Conservation (phyloP, 2,329 filamentous ascomycete genomes). For the Whalleya microplaca region DNA sequence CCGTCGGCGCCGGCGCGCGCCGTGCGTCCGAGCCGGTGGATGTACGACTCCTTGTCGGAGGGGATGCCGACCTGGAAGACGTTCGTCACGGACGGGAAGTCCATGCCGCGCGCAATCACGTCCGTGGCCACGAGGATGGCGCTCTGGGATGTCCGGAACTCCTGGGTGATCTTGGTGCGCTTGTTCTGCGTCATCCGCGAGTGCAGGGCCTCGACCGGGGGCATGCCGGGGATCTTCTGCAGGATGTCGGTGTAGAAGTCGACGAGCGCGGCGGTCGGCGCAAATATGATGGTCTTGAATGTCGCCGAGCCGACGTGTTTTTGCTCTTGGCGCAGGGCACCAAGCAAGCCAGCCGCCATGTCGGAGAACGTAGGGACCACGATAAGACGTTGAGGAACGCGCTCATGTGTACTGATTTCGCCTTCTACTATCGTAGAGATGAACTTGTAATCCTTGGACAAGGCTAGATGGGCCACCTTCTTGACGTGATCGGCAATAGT, state of each 20-base stretch:
- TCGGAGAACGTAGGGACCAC: slow-evolving; percentile 71
- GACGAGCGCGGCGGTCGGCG: slow-evolving; percentile 61
- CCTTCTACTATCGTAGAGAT: slow-evolving; percentile 78
- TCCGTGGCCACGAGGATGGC: slow-evolving; percentile 70
- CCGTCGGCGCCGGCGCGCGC: slow-evolving; percentile 67
- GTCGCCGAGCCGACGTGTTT: slow-evolving; percentile 42
- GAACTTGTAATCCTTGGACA: slow-evolving; percentile 75
- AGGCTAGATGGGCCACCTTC: slow-evolving; percentile 69
- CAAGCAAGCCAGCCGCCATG: slow-evolving; percentile 62
- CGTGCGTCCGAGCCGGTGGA: slow-evolving; percentile 70
- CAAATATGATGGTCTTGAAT: slow-evolving; percentile 88
- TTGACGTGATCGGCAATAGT: slow-evolving; percentile 82
- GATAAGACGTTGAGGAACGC: slow-evolving; percentile 74
- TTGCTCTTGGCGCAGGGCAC: slow-evolving; percentile 55
- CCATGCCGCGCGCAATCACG: slow-evolving; percentile 73
- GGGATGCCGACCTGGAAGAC: slow-evolving; percentile 68
- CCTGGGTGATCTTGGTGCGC: slow-evolving; percentile 63
- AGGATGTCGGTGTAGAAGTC: slow-evolving; percentile 55
- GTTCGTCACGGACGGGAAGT: slow-evolving; percentile 70
- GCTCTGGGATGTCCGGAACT: slow-evolving; percentile 56
- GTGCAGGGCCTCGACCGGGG: slow-evolving; percentile 51
- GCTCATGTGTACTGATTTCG: slow-evolving; percentile 76
- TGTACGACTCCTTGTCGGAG: slow-evolving; percentile 64
- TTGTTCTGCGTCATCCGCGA: slow-evolving; percentile 54
- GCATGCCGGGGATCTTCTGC: slow-evolving; percentile 43